Evolutionary conservation across 176 grass and related monocot species (phyloP).

Genomic region (Aegilops sharonensis): DNA sequence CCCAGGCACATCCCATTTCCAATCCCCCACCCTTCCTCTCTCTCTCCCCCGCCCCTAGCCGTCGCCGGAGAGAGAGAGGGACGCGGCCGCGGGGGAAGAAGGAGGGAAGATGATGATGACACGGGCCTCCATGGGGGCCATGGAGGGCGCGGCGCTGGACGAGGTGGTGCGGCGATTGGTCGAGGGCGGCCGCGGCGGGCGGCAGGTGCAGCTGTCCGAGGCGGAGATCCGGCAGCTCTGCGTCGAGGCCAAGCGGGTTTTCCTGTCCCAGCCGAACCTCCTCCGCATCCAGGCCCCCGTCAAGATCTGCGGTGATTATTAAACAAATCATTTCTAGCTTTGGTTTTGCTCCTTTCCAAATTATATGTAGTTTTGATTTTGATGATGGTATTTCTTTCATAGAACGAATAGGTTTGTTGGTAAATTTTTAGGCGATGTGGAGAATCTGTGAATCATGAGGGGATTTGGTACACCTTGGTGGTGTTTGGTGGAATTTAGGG

Average conservation of each 20-base stretch:
- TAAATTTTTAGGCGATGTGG: neutral
- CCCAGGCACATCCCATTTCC: slow-evolving; percentile 18
- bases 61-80: neutral
- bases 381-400: neutral
- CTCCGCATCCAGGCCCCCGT: slow-evolving; percentile 68
- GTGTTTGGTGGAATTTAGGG: neutral
- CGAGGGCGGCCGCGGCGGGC: slow-evolving; percentile 56
- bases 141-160: slow-evolving; percentile 71
- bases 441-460: neutral
- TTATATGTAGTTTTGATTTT: neutral
- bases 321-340: neutral
- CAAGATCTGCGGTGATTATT: slow-evolving; percentile 82
- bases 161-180: slow-evolving; percentile 65
- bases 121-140: slow-evolving; percentile 60
- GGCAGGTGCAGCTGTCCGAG: slow-evolving; percentile 87
- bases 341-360: neutral
- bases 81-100: neutral
- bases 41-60: neutral
- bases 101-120: slow-evolving; percentile 74
- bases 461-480: neutral
- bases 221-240: slow-evolving; percentile 97
- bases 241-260: slow-evolving; percentile 79
- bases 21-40: neutral
- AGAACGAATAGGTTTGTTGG: neutral
- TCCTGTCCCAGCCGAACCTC: slow-evolving; percentile 81